Evolutionary conservation across 1,284 basidiomycete genomes (phyloP), one percentile per base, ranked within the genome.

Genomic region (Heterobasidion annosum): DNA sequence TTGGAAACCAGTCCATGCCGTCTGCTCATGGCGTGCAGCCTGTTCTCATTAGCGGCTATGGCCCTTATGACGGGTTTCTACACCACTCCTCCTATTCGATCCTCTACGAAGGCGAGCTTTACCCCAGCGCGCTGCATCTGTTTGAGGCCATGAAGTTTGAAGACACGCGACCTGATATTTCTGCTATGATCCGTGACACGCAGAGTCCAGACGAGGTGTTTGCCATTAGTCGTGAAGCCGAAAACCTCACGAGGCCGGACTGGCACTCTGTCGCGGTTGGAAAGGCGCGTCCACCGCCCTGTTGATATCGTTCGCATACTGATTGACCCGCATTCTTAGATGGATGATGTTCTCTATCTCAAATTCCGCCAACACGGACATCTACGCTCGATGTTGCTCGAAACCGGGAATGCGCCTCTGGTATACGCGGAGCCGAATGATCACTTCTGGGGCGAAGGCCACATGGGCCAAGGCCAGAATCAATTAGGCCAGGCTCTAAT

Each of bases 121-220:
- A 82, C 58, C 82, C 83, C 6, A 83, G 78, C 2, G 85, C 82
- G 2, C 65, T 79, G 57, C 86, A 88, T 61, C 70, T 88, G 13
- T 73, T 80, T 45, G 84, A 88, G 66, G 84, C 85, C 8, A 68
- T 84, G 58, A 85, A 85, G 63, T 88, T 82, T 63, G 61, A 81
- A 51, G 69, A 70, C 0, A 64, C 69, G 35, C 67, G 69, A 6
- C 73, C 76, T 0, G 75, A 78, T 1, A 59, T 84, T 25, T 79
- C 80, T 4, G 77, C 83, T 53, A 59, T 61, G 33, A 81, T 88
- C 56, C 70, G 82, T 19, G 59, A 56, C 4, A 73, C 72, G 55
- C 63, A 64, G 10, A 73, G 71, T 33, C 68, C 77, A 1, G 68
- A 71, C 16, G 76, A 81, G 2, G 79, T 83, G 54, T 75, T 76